Conservation (phyloP, 164 flowering plant species). For the Dillenia turbinata region DNA sequence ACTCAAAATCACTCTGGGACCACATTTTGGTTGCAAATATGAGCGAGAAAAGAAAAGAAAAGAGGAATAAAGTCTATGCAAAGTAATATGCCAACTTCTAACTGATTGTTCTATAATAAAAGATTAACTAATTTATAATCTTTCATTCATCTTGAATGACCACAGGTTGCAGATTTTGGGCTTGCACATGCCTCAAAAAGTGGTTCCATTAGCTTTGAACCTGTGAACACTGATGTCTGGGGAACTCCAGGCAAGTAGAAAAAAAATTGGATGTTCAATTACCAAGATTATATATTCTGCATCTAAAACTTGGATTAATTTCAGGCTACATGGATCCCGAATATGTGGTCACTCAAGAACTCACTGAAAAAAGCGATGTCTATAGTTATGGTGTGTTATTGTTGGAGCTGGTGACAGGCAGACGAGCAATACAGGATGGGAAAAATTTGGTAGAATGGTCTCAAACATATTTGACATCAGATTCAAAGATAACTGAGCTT, state of each 20-base stretch:
- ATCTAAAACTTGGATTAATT: slow-evolving; percentile 8
- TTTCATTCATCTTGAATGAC: not conserved
- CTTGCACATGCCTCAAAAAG: slow-evolving; percentile 88
- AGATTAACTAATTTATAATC: not conserved
- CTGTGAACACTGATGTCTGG: slow-evolving; percentile 82
- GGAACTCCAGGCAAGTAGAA: slow-evolving; percentile 87
- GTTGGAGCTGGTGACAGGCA: slow-evolving; percentile 73
- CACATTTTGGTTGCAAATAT: too few species aligned
- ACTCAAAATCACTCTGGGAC: too few species aligned
- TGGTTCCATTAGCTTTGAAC: slow-evolving; percentile 84
- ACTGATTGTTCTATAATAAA: not conserved
- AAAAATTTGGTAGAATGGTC: slow-evolving; percentile 89
- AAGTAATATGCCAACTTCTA: not conserved
- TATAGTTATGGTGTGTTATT: slow-evolving; percentile 95
- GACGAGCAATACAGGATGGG: slow-evolving; percentile 75
- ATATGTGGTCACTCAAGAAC: slow-evolving; percentile 80
- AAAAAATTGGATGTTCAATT: slow-evolving; percentile 1
- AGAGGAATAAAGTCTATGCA: too few species aligned
- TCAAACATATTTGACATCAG: slow-evolving; percentile 48
- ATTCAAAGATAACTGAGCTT: slow-evolving; percentile 56
- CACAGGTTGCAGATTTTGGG: slow-evolving; percentile 96
- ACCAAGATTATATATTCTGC: not conserved
- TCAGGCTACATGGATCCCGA: slow-evolving; percentile 99
- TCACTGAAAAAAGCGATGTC: slow-evolving; percentile 93
- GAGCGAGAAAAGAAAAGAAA: too few species aligned